A percentile compares a stretch with the other conserved stretches of the same genome.
phyloP scores from a whole-genome alignment of 495 filamentous ascomycete genomes.

The Alectoria sarmentosa region DNA sequence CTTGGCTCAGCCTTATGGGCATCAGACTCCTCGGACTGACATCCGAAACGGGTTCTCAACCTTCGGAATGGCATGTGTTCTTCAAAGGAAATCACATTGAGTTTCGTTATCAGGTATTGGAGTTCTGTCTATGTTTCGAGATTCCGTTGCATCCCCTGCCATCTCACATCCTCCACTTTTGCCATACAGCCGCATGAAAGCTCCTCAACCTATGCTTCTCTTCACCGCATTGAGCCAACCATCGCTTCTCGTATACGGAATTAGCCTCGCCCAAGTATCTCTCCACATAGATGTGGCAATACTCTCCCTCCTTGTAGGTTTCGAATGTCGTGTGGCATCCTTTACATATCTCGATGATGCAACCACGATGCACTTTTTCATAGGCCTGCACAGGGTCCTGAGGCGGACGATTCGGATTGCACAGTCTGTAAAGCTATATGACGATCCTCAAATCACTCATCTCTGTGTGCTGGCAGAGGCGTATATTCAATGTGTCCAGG shows the following conservation, averaged over 20 bases:
- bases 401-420: background rate
- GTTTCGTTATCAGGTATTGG: background rate
- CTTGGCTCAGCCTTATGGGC: background rate
- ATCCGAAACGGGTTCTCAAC: no score
- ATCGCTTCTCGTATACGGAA: background rate
- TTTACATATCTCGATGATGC: background rate
- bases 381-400: background rate
- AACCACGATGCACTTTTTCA: background rate
- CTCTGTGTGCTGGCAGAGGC: background rate
- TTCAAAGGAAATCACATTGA: background rate
- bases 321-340: background rate
- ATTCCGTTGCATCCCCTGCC: background rate
- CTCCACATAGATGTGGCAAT: background rate
- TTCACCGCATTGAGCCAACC: slow-evolving; percentile 5
- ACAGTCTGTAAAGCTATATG: background rate
- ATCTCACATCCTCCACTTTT: background rate
- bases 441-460: background rate
- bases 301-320: background rate
- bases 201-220: background rate
- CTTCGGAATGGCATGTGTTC: background rate
- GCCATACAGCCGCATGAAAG: background rate
- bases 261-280: background rate
- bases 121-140: background rate
- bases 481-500: background rate
- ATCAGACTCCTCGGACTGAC: background rate